A percentile compares a stretch with the other conserved stretches of the same genome.
phyloP scores from a whole-genome alignment of 345 rosid species.

The Carallia pectinifolia region DNA sequence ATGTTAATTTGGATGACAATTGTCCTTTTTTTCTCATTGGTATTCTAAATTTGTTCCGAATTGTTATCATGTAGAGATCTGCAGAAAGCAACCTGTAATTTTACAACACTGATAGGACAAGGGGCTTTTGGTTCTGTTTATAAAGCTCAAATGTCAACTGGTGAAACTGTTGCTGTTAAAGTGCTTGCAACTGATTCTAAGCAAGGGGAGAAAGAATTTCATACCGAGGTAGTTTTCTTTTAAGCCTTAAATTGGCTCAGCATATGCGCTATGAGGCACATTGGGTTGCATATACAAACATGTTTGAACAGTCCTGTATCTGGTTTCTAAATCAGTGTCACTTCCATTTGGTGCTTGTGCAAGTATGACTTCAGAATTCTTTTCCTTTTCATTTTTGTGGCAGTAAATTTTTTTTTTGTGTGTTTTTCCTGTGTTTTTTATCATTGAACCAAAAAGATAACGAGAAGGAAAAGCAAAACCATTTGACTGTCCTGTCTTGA shows the following conservation, averaged over 20 bases:
- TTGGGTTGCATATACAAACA: not conserved
- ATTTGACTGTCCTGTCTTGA: too few relatives aligned
- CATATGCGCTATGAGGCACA: not conserved
- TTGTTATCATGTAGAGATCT: slow-evolving; percentile 65
- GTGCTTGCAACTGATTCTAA: slow-evolving; percentile 94
- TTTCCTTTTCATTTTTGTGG: not conserved
- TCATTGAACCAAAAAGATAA: too few relatives aligned
- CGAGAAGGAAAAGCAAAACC: too few relatives aligned
- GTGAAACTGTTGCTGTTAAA: slow-evolving; percentile 91
- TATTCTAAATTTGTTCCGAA: slow-evolving; percentile 7
- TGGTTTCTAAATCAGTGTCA: slow-evolving; percentile 5
- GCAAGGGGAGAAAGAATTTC: slow-evolving; percentile 99
- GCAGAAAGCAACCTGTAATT: slow-evolving; percentile 89
- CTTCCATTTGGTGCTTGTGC: not conserved
- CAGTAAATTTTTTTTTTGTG: too few relatives aligned
- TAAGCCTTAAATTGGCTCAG: slow-evolving; percentile 1
- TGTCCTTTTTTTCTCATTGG: not conserved
- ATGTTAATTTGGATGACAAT: not conserved
- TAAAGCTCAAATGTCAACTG: slow-evolving; percentile 90
- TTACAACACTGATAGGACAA: slow-evolving; percentile 85
- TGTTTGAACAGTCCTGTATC: not conserved
- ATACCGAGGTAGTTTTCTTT: slow-evolving; percentile 67
- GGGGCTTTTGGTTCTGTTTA: slow-evolving; percentile 99
- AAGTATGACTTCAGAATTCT: not conserved
- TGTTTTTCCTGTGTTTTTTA: too few relatives aligned